Base-by-base conservation (phyloP, 2,329 filamentous ascomycete species). In the Neospermospora avenae region DNA sequence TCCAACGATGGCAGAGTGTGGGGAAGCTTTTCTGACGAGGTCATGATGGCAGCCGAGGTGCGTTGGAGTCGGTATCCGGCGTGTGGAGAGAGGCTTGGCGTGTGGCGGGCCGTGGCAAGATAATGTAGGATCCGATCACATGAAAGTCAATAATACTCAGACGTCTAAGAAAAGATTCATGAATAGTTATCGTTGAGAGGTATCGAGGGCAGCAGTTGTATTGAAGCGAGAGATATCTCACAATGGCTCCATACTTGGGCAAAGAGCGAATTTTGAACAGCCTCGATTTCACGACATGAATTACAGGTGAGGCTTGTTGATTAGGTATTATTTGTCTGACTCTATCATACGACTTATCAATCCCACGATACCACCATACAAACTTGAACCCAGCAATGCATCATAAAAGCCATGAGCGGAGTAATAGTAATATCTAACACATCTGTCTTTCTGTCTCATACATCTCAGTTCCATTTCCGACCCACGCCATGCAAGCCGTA, bases 341-440 rank as follows among this genome's bases (percentile, higher is more conserved):
- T 22, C 24, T 13, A 42, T 18, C 13, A 4, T 2, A 7, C 37
- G 18, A 39, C 5, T n/a, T 4, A 16, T n/a, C 37, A 39, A 16
- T 42, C 37, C n/a, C n/a, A n/a, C n/a, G n/a, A 25, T 22, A 20
- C 34, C 46, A 35, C 34, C 34, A 11, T 25, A 37, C 14, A 34
- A 22, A 3, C 3, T 10, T 6, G 20, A 28, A 44, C 10, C n/a
- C 55, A 58, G 59, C 48, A n/a, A 60, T 61, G 60, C 57, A 25
- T 45, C 48, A 49, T 64, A n/a, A n/a, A 10, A 31, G 44, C 57
- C 60, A 31, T 64, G 65, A 69, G 64, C 28, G 60, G 64, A 68
- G 66, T 64, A 58, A 37, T 20, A 51, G 34, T 31, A 35, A 35
- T 42, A 42, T 22, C 28, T 31, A 31, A 18, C 39, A 25, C 5